Base-by-base conservation (phyloP, 495 filamentous ascomycete species). In the Xylaria longipes region DNA sequence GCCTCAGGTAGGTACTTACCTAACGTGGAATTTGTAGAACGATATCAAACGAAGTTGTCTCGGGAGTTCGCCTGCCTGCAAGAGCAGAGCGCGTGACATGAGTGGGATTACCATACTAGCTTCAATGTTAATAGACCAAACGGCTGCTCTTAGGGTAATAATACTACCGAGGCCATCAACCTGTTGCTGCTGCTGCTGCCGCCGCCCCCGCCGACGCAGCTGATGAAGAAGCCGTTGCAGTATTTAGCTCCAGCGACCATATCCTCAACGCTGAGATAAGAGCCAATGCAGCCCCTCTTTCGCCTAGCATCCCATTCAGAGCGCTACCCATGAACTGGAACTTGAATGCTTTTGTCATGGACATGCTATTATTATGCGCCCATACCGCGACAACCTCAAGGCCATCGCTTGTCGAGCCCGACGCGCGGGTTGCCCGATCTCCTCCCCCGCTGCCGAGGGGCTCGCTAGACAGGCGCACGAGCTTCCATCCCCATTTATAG, bases 281-380 rank as follows among this genome's bases (percentile, higher is more conserved):
- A 3, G 71, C 74, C 5, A 61, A 56, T 1, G 71, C 52, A 2
- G 74, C 73, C 12, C 77, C 77, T 17, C 31, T 33, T 12, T 80
- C 76, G n/a, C 78, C 78, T 22, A 80, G 63, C 54, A 73, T 70
- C 3, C 78, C 78, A 14, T 66, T 72, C 6, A 73, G 62, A 14
- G 74, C 76, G 70, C 74, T 78, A 46, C 72, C 76, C n/a, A 78
- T 33, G 58, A 75, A 75, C 61, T 72, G 72, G 52, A 80, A 78
- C 27, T 73, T 72, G 52, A 75, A 71, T 1, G 68, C 48, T 62
- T 80, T 78, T 33, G 56, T 73, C 57, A 48, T 68, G 61, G 72
- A 75, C 68, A 29, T 39, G 35, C 39, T 71, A 17, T 27, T 52
- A 56, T 78, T 80, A 12, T 48, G 27, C 33, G 74, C 41, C 62